A percentile compares a stretch with the other conserved stretches of the same genome.
These are phyloP conservation scores for Fusarium concolor DNA, from an alignment of 2,329 filamentous ascomycete genomes.

Conservation along the genomic window DNA sequence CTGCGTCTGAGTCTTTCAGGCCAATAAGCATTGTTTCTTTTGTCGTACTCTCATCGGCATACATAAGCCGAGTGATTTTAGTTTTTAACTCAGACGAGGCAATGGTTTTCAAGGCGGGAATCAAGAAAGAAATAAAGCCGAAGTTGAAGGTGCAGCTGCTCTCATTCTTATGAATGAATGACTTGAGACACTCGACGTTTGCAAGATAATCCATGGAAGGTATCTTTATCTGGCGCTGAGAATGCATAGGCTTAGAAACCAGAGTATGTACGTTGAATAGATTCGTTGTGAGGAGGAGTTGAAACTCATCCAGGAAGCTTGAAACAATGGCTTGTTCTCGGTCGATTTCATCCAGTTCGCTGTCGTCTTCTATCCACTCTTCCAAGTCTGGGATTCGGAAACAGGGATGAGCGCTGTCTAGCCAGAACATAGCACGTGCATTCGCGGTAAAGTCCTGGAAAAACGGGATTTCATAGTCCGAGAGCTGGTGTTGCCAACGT, in stretches of 20 bases:
- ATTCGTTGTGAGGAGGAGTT: not conserved
- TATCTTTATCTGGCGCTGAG: not conserved
- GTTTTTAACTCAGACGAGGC: rapidly evolving
- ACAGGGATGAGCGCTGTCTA: not conserved
- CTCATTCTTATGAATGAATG: not conserved
- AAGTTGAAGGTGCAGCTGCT: not conserved
- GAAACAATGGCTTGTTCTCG: not conserved
- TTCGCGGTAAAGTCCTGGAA: not conserved
- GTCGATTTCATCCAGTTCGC: not conserved
- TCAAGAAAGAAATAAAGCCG: conserved; percentile 1
- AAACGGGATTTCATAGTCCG: not conserved
- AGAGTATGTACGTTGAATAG: conserved; percentile 11
- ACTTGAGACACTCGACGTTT: not conserved
- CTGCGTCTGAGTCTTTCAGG: not conserved
- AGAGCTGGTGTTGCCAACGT: not conserved
- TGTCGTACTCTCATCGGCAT: not conserved
- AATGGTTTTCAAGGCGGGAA: not conserved
- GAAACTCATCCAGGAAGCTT: not conserved
- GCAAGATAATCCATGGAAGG: not conserved
- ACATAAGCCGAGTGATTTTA: conserved; percentile 3
- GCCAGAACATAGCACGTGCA: not conserved
- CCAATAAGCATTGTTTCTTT: not conserved
- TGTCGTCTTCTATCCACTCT: not conserved
- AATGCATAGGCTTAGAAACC: conserved; percentile 13
- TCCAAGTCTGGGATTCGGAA: not conserved